phyloP scores from a whole-genome alignment of 345 rosid species.

The Salix viminalis region DNA sequence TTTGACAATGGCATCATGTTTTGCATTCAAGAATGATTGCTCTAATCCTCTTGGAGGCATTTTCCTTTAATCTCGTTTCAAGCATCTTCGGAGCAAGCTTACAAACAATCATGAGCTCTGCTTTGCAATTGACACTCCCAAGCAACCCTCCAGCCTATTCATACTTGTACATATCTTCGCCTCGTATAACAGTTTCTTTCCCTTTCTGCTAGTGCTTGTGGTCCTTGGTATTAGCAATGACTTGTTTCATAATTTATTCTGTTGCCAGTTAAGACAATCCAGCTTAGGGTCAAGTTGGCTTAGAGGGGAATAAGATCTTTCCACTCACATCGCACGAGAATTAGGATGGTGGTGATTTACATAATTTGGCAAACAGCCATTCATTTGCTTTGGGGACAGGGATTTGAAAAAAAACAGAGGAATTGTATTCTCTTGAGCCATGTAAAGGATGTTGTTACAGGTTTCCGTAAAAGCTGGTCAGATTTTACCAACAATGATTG shows the following conservation, averaged over 20 bases:
- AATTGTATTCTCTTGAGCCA: neutral
- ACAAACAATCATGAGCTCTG: neutral
- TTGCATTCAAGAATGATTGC: neutral
- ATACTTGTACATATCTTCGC: too few relatives aligned
- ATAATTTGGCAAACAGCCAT: neutral
- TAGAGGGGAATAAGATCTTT: neutral
- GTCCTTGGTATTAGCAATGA: neutral
- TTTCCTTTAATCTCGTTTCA: constrained; percentile 1
- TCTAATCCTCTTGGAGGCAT: neutral
- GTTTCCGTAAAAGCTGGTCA: neutral
- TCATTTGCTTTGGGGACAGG: neutral
- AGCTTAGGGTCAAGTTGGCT: neutral
- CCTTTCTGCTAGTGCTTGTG: neutral
- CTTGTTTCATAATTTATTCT: neutral
- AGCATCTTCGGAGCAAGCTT: neutral
- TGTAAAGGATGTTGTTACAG: neutral
- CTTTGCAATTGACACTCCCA: neutral
- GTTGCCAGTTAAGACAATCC: neutral
- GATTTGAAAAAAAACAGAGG: neutral
- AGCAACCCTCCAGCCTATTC: neutral
- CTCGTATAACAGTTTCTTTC: neutral
- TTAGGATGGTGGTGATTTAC: neutral
- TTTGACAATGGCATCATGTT: neutral
- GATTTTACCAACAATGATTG: neutral
- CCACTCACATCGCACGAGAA: neutral